These are phyloP conservation scores for Penicillium sp. DNA, from an alignment of 2,329 filamentous ascomycete genomes.

Conservation along the genomic window DNA sequence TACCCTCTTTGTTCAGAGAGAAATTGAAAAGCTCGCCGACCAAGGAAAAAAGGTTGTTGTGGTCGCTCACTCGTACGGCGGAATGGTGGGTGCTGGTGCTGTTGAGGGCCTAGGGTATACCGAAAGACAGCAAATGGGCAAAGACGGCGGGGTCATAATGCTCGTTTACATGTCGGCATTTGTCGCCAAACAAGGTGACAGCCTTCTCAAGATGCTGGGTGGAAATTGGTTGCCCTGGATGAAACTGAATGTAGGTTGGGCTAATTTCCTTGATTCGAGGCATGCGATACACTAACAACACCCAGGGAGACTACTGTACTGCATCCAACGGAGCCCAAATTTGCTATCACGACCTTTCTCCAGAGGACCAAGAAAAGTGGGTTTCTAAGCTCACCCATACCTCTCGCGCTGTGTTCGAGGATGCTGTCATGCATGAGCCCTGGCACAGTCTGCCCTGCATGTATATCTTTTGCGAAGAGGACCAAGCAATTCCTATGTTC, in stretches of 20 bases:
- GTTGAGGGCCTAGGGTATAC: constrained; percentile 30
- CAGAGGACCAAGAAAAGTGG: neutral
- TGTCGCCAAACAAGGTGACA: constrained; percentile 36
- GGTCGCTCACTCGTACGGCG: constrained; percentile 40
- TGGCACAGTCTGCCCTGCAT: neutral
- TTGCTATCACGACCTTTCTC: neutral
- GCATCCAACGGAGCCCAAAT: neutral
- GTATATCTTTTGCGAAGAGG: neutral
- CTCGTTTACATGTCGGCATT: constrained; percentile 42
- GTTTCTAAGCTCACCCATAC: neutral
- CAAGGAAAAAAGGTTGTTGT: constrained; percentile 33
- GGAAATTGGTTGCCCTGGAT: constrained; percentile 25
- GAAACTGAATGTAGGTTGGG: constrained; percentile 25
- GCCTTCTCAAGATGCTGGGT: constrained; percentile 33
- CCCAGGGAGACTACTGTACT: neutral
- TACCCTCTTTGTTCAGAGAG: constrained; percentile 26
- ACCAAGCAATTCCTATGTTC: neutral
- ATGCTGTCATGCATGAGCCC: neutral
- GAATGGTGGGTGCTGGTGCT: constrained; percentile 36
- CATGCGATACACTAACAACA: neutral
- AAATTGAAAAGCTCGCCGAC: constrained; percentile 32
- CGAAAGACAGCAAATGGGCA: constrained; percentile 27
- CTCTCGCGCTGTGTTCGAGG: neutral
- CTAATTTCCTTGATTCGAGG: neutral
- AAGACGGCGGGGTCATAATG: constrained; percentile 33